Base-by-base conservation (phyloP, 257 asterid species). In the Rubia yunnanensis region DNA sequence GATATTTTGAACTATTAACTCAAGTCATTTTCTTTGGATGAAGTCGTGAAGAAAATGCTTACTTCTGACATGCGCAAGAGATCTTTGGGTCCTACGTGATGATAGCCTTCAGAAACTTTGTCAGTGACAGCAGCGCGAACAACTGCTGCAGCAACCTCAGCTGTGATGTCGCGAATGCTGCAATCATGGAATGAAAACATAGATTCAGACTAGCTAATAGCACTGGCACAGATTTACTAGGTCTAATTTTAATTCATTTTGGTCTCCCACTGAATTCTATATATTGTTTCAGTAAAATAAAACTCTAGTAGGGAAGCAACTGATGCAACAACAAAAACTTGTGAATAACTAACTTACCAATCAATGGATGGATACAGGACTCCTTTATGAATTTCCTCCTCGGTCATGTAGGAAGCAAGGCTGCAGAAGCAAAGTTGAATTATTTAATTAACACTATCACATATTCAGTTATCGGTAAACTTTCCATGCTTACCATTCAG, bases 111-210 rank as follows among this genome's bases (percentile, higher is more conserved):
- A 18, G 98, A 95, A 61, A 92, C 85, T 28, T 81, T 92, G 63
- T 79, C 88, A 56, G 85, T 84, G 39, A 89, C 80, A 73, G 98
- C 98, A 56, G 92, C 81, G 69, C 82, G 83, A 66, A 90, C 48
- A 70, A 94, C 97, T 32, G 96, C 96, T 48, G 96, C 99, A 71
- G 95, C 97, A 34, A 94, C 99, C 80, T 87, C 92, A 36, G 94
- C 96, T 35, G 99, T 94, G 63, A 94, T 90, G 62, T 86, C 92
- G 60, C 99, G 82, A 73, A 94, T 94, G 54, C 99, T 94, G 92
- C 70, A 73, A 67, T 68, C 27, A 65, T 22, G 52, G 22, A 44
- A 67, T 30, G 53, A 66, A 72, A 69, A n/a, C 49, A 60, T 14
- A 48, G 26, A 49, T 48, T 74, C 76, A 70, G 75, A n/a, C 30